A percentile compares a stretch with the other conserved stretches of the same genome.
Conservation (phyloP, 148 eudicot genomes). For the Chenopodium berlandieri region DNA sequence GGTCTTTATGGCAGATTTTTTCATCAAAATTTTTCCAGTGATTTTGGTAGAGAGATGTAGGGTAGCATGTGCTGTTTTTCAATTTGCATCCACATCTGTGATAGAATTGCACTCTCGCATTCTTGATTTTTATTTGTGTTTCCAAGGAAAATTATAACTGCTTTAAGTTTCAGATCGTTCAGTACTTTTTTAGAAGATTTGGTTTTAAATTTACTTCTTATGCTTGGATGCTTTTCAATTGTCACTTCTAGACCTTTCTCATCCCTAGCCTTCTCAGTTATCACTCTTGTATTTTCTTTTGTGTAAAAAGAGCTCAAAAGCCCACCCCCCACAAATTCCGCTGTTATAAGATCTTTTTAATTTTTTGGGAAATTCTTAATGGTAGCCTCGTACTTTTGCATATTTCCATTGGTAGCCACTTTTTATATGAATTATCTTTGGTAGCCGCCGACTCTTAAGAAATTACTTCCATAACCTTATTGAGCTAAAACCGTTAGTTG, state of each 20-base stretch:
- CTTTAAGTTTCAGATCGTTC: neutral
- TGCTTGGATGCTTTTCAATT: neutral
- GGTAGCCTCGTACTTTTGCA: no score
- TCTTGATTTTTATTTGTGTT: neutral
- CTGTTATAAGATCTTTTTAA: neutral
- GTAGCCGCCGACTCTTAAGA: no score
- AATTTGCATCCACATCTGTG: neutral
- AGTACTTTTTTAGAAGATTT: neutral
- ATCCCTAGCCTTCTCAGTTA: neutral
- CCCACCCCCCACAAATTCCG: neutral
- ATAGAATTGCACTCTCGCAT: neutral
- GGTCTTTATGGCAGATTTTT: neutral
- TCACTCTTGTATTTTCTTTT: conserved; percentile 7
- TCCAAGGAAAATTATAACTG: neutral
- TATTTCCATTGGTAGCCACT: no score
- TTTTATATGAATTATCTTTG: no score
- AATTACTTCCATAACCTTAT: no score
- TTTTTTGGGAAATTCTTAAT: no score
- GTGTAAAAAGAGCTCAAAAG: neutral
- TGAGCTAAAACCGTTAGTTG: no score
- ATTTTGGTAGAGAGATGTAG: neutral
- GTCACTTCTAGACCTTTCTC: conserved; percentile 4
- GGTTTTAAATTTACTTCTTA: neutral
- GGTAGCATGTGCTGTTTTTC: neutral
- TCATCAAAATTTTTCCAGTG: neutral